Evolutionary conservation across 2,329 filamentous ascomycete species (phyloP).

Genomic region (Trichoderma harzianum): DNA sequence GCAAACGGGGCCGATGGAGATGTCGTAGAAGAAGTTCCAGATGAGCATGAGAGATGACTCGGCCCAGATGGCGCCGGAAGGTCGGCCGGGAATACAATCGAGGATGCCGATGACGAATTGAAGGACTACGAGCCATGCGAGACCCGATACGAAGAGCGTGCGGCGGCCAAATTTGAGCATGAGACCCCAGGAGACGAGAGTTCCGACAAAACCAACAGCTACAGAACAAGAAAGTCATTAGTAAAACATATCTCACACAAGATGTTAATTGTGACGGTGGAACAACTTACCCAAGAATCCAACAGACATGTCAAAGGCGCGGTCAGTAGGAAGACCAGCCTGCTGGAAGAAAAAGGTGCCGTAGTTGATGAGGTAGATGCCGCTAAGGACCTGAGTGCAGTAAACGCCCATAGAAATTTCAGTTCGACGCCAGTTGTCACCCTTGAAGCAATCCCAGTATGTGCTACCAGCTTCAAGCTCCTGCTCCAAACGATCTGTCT

Average conservation of each 20-base stretch:
- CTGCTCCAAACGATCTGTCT: conserved; percentile 44
- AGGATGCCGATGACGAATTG: conserved; percentile 41
- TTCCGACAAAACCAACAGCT: conserved; percentile 42
- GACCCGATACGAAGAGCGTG: conserved; percentile 38
- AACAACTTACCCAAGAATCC: conserved; percentile 25
- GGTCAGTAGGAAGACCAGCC: conserved; percentile 37
- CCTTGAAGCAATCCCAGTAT: conserved; percentile 48
- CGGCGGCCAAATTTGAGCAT: conserved; percentile 42
- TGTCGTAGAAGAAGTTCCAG: conserved; percentile 43
- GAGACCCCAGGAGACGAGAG: conserved; percentile 41
- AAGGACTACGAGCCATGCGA: conserved; percentile 39
- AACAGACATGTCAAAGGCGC: conserved; percentile 41
- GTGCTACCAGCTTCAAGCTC: conserved; percentile 35
- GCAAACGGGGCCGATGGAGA: conserved; percentile 42
- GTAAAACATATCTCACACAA: conserved; percentile 35
- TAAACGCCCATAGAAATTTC: conserved; percentile 45
- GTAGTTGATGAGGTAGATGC: conserved; percentile 39
- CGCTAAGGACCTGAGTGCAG: conserved; percentile 38
- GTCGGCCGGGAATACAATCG: conserved; percentile 47
- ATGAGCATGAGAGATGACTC: conserved; percentile 41
- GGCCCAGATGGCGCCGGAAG: conserved; percentile 33
- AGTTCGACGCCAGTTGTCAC: conserved; percentile 43
- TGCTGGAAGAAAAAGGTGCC: conserved; percentile 49
- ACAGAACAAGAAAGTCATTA: conserved; percentile 29
- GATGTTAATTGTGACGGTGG: accelerated